phyloP scores from a whole-genome alignment of 345 rosid species.

The Bretschneidera sinensis region DNA sequence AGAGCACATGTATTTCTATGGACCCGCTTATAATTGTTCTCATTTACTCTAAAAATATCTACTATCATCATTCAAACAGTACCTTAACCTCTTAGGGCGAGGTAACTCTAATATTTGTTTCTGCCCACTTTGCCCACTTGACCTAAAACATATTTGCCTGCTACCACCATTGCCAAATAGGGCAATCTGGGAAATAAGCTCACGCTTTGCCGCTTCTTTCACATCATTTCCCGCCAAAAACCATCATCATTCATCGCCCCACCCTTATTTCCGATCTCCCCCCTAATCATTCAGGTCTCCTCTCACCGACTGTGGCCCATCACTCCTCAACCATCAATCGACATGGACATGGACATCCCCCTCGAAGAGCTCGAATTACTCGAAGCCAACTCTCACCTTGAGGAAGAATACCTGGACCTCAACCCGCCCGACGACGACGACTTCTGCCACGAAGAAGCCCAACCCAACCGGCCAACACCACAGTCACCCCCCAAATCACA shows the following conservation, averaged over 20 bases:
- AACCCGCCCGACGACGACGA: constrained; percentile 32
- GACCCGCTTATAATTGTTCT: no score
- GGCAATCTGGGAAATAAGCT: no score
- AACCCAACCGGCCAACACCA: constrained; percentile 17
- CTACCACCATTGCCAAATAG: not conserved
- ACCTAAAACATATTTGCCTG: constrained; percentile 11
- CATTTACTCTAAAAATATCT: no score
- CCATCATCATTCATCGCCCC: constrained; percentile 12
- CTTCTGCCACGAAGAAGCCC: not conserved
- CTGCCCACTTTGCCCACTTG: not conserved
- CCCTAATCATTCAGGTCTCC: not conserved
- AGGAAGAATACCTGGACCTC: constrained; percentile 36
- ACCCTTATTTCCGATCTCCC: constrained; percentile 17
- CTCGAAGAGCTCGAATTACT: constrained; percentile 89
- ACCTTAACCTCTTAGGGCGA: no score
- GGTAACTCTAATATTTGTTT: no score
- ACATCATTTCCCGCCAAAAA: constrained; percentile 25
- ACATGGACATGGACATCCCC: constrained; percentile 69
- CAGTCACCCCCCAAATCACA: constrained; percentile 24
- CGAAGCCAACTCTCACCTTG: constrained; percentile 52
- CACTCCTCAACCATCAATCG: constrained; percentile 11
- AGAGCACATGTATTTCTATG: no score
- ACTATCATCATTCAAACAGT: no score
- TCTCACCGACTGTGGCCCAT: not conserved
- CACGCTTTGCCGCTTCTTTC: not conserved